phyloP scores from a whole-genome alignment of 2,329 filamentous ascomycete genomes.

The Aspergillus terreus region DNA sequence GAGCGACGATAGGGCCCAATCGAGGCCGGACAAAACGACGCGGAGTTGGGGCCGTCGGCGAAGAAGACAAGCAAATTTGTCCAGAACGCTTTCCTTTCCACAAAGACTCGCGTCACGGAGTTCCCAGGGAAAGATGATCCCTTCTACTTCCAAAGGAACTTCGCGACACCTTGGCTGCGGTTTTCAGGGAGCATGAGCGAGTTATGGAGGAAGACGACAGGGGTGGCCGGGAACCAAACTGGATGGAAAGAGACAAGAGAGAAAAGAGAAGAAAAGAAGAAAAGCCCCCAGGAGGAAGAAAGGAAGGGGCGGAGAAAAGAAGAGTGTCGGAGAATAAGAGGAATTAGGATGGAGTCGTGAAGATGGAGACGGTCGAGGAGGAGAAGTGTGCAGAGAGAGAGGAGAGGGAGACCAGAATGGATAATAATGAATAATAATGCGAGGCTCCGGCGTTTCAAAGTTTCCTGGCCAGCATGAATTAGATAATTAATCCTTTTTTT shows the following conservation, averaged over 20 bases:
- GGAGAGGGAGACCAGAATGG: slow-evolving; percentile 7
- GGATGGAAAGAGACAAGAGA: slow-evolving; percentile 6
- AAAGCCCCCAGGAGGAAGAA: slow-evolving; percentile 4
- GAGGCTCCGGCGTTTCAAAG: slow-evolving; percentile 23
- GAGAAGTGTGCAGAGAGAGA: slow-evolving; percentile 6
- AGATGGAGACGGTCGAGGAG: slow-evolving; percentile 2
- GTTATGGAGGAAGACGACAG: slow-evolving; percentile 13
- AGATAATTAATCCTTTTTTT: slow-evolving; percentile 17
- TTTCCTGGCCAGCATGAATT: slow-evolving; percentile 17
- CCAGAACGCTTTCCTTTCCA: slow-evolving; percentile 5
- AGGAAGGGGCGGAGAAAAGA: slow-evolving; percentile 9
- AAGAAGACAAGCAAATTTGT: no score
- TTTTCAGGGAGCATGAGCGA: slow-evolving; percentile 15
- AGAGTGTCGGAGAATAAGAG: slow-evolving; percentile 9
- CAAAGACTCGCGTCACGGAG: slow-evolving; percentile 10
- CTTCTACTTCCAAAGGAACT: slow-evolving; percentile 12
- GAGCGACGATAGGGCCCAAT: slow-evolving; percentile 5
- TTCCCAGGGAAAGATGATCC: slow-evolving; percentile 1
- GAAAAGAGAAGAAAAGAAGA: slow-evolving; percentile 11
- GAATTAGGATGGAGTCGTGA: slow-evolving; percentile 6
- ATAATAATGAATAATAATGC: slow-evolving; percentile 14
- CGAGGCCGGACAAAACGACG: slow-evolving; percentile 7
- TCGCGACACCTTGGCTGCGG: slow-evolving; percentile 11
- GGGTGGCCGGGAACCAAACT: slow-evolving; percentile 12
- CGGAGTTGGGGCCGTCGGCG: background rate